Evolutionary conservation across 2,329 filamentous ascomycete species (phyloP).

Genomic region (Trichoderma cornu-damae): DNA sequence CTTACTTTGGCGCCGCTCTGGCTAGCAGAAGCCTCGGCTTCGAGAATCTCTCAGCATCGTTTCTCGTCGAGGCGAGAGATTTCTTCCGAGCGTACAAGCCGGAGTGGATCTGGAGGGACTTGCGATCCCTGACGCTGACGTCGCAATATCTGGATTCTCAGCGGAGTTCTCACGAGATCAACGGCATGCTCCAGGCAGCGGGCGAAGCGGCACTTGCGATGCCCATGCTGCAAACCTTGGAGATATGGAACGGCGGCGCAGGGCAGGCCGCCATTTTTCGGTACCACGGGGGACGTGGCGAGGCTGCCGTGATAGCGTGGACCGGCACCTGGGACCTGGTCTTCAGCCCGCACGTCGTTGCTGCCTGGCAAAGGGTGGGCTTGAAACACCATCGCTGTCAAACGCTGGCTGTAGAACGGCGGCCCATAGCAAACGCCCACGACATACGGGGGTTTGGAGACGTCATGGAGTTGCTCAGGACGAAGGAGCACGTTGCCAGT

Average conservation of each 20-base stretch:
- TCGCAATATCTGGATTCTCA: background rate
- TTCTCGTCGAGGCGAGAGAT: slow-evolving; percentile 4
- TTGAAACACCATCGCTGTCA: background rate
- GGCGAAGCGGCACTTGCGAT: slow-evolving; percentile 2
- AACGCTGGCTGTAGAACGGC: background rate
- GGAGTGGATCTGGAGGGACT: slow-evolving; percentile 4
- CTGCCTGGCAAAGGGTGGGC: background rate
- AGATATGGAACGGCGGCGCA: slow-evolving; percentile 10
- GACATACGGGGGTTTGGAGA: background rate
- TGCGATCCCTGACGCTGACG: slow-evolving; percentile 7
- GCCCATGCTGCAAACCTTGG: slow-evolving; percentile 1
- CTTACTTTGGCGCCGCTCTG: background rate
- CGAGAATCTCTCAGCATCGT: background rate
- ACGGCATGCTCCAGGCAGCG: background rate
- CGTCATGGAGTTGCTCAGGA: background rate
- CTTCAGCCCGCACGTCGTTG: background rate
- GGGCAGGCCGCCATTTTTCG: slow-evolving; percentile 4
- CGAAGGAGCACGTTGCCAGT: background rate
- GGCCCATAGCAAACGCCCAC: background rate
- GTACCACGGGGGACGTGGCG: background rate
- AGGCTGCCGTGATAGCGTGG: background rate
- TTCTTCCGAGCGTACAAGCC: slow-evolving; percentile 5
- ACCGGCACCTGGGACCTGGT: background rate
- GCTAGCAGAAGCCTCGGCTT: background rate
- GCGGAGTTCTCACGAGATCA: background rate